Conservation (phyloP, 1,284 basidiomycete genomes). For the Naganishia liquefaciens region DNA sequence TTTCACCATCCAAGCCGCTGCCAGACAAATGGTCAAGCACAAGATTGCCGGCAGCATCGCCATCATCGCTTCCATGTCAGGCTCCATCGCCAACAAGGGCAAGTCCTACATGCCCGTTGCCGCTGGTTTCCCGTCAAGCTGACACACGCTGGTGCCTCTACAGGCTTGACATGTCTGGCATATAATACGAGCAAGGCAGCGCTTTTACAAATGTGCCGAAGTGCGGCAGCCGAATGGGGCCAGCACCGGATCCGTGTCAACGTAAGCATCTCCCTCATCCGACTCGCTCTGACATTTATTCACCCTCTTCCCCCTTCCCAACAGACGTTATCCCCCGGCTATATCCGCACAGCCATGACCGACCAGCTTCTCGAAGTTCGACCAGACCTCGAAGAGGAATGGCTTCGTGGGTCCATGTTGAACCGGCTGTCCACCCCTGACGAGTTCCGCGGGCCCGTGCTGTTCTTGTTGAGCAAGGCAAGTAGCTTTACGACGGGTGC, state of each 20-base stretch:
- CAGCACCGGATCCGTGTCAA: slow-evolving; percentile 66
- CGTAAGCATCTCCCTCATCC: slow-evolving; percentile 2
- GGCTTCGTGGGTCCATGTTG: slow-evolving; percentile 34
- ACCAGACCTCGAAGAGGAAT: slow-evolving; percentile 35
- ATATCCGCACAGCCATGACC: slow-evolving; percentile 63
- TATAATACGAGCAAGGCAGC: slow-evolving; percentile 81
- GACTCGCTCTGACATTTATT: neutral
- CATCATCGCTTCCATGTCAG: slow-evolving; percentile 80
- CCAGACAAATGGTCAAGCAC: slow-evolving; percentile 71
- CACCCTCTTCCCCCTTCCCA: slow-evolving; percentile 58
- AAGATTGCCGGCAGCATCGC: slow-evolving; percentile 73
- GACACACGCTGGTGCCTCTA: slow-evolving; percentile 58
- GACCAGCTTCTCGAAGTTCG: slow-evolving; percentile 35
- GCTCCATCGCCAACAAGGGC: slow-evolving; percentile 73
- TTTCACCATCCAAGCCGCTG: slow-evolving; percentile 75
- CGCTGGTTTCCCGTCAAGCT: neutral
- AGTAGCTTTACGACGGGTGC: slow-evolving; percentile 36
- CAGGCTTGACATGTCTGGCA: slow-evolving; percentile 63
- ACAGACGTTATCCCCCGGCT: slow-evolving; percentile 63
- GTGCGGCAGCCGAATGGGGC: slow-evolving; percentile 80
- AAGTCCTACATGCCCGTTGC: neutral
- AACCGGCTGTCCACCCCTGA: slow-evolving; percentile 33
- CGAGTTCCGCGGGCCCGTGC: slow-evolving; percentile 34
- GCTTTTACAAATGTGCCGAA: slow-evolving; percentile 76
- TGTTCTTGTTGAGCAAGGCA: slow-evolving; percentile 50